Evolutionary conservation across 768 basidiomycete species (phyloP), one percentile per base, ranked within the genome.

Genomic region (Russula sp.): DNA sequence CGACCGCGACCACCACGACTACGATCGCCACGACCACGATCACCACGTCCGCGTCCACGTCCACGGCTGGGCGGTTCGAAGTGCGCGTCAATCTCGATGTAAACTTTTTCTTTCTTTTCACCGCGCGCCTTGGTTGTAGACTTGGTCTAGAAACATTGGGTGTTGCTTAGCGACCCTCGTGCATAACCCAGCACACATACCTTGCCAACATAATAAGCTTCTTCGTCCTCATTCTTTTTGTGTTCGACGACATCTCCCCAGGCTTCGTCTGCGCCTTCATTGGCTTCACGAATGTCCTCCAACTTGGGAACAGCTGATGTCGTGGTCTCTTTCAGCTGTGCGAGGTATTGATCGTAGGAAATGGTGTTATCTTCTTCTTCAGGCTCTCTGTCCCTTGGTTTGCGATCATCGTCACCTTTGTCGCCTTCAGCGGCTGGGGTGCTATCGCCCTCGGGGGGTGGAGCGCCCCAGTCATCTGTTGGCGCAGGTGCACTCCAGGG

Each of bases 361-460:
- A 97, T 83, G 47, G 91, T 93, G 75, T 93, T 91, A 75, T 95
- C 93, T 73, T 93, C 90, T 71, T 94, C 92, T 68, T 94, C 93
- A 20, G 74, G 77, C 70, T 90, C 86, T 18, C 79, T 76, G 57
- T 85, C 82, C 67, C 74, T 80, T 71, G 75, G 75, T 6, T 73
- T 64, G 49, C 74, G 78, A 29, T 65, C 65, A 51, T 72, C 69
- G 20, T 69, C 74, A 25, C 66, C 60, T 18, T 79, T 67, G 57
- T 72, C 73, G 35, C 53, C 77, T 38, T 72, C 73, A 56, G 75
- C 74, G 8, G 74, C 71, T 42, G 70, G 70, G 48, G 65, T 70
- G 3, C 68, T 50, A 10, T 70, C 70, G 39, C 70, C 47, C 38
- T 73, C 62, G 32, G 74, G 70, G 25, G 68, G 67, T n/a, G 71